Evolutionary conservation across 2,329 filamentous ascomycete genomes (phyloP).

Genomic region (Biscogniauxia sp.): DNA sequence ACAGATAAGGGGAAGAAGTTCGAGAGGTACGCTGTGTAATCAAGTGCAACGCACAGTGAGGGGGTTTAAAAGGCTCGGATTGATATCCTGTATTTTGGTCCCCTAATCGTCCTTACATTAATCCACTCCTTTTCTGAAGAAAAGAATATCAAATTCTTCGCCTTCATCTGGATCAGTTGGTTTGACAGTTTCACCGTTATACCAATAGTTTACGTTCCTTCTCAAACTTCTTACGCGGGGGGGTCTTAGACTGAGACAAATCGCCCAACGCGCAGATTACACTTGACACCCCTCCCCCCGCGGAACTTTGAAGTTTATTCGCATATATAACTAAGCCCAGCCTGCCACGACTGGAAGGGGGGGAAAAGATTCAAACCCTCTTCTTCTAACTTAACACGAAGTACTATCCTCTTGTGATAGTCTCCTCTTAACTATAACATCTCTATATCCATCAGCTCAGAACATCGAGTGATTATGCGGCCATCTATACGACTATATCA

Average conservation of each 20-base stretch:
- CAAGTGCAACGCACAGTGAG: no score
- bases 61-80: no score
- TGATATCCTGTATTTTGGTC: no score
- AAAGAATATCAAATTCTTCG: neutral
- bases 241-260: neutral
- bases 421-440: neutral
- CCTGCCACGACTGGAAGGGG: neutral
- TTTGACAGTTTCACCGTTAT: neutral
- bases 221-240: neutral
- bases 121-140: no score
- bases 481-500: neutral
- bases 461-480: neutral
- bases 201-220: neutral
- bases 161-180: neutral
- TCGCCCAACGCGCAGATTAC: neutral
- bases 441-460: neutral
- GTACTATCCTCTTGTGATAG: neutral
- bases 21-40: no score
- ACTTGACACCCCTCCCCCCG: no score
- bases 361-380: neutral
- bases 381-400: neutral
- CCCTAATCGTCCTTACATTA: no score
- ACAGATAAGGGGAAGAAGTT: no score
- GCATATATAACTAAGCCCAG: neutral
- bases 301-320: neutral